Conservation (phyloP, 225 moss, liverwort and hornwort species). For the Polytrichum commune region DNA sequence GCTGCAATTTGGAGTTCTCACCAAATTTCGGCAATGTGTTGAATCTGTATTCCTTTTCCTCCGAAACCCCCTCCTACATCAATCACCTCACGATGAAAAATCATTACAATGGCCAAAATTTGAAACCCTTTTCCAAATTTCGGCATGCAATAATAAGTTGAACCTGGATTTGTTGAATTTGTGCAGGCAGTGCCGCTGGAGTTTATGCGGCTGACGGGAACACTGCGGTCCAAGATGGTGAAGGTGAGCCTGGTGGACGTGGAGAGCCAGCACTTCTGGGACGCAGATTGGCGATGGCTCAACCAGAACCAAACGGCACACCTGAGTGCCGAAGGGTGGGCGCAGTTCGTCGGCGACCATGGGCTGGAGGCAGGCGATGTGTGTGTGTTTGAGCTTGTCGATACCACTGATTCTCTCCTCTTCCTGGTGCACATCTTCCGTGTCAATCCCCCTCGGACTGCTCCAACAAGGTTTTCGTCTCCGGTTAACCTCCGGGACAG, state of each 20-base stretch:
- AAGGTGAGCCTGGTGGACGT: slow-evolving; percentile 16
- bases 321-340: slow-evolving; percentile 25
- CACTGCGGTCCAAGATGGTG: slow-evolving; percentile 9
- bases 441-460: not conserved
- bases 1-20: not conserved
- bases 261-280: slow-evolving; percentile 2
- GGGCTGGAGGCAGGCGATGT: slow-evolving; percentile 28
- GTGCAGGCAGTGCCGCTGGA: slow-evolving; percentile 19
- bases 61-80: too few species aligned
- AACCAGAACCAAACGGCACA: not conserved
- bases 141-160: not conserved
- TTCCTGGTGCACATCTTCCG: slow-evolving; percentile 27
- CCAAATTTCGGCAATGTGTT: too few species aligned
- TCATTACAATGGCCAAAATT: not conserved
- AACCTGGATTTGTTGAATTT: slow-evolving; percentile 1
- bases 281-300: slow-evolving; percentile 21
- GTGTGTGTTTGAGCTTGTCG: slow-evolving; percentile 27
- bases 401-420: slow-evolving; percentile 10
- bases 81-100: too few species aligned
- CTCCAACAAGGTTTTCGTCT: not conserved
- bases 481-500: not conserved
- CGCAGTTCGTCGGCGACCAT: slow-evolving; percentile 32
- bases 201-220: slow-evolving; percentile 21
- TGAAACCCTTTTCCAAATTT: not conserved
- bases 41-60: too few species aligned